Conservation (phyloP, 2,329 filamentous ascomycete genomes). For the Diaporthe citrichinensis region DNA sequence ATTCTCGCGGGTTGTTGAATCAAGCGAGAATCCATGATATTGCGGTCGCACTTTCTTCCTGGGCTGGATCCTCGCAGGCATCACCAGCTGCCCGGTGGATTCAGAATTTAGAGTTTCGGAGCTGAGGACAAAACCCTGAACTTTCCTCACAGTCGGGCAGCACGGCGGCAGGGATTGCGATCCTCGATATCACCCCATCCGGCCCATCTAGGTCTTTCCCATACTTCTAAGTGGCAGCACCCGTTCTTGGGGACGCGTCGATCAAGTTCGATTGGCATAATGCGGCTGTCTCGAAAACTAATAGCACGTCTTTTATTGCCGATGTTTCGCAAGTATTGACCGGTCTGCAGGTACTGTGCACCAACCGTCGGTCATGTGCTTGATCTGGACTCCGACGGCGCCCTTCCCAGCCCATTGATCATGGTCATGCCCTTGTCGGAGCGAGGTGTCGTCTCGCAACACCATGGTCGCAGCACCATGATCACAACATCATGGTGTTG, state of each 20-base stretch:
- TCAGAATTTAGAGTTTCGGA: conserved; percentile 20
- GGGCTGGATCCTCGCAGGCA: not conserved
- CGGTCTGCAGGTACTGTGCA: conserved; percentile 29
- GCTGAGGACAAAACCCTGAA: conserved; percentile 5
- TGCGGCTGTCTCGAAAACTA: conserved; percentile 1
- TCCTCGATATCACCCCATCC: conserved; percentile 2
- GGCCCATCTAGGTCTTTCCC: not conserved
- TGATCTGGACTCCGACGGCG: not conserved
- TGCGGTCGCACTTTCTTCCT: not conserved
- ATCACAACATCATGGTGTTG: not conserved
- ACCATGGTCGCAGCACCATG: not conserved
- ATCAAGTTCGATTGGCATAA: conserved; percentile 4
- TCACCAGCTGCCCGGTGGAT: not conserved
- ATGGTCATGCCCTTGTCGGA: conserved; percentile 11
- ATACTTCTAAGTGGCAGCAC: not conserved
- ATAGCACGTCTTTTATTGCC: conserved; percentile 9
- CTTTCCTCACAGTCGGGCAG: conserved; percentile 27
- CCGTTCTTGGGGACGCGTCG: not conserved
- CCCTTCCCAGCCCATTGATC: not conserved
- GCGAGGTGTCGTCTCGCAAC: not conserved
- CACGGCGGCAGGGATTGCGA: conserved; percentile 3
- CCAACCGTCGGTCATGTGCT: conserved; percentile 21
- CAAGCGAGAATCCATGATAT: not conserved
- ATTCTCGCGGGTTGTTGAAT: not conserved
- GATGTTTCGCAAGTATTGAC: conserved; percentile 25